phyloP scores from a whole-genome alignment of 1,284 basidiomycete species.

The Phylloporus sp. region DNA sequence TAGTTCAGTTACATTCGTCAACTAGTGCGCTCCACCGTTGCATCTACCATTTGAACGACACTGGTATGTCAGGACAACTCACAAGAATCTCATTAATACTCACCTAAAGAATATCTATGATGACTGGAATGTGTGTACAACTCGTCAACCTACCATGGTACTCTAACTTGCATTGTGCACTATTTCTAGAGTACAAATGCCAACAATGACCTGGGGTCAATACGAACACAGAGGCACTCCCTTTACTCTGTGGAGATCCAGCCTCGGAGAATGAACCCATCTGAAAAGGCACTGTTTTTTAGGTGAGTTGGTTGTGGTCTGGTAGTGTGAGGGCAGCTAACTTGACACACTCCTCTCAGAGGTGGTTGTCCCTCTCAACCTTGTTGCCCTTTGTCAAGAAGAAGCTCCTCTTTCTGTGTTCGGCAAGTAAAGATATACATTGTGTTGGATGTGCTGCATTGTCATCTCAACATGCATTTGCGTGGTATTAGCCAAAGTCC shows the following conservation, averaged over 20 bases:
- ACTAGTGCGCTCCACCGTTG: too few relatives aligned
- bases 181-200: conserved; percentile 55
- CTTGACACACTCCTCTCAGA: conserved; percentile 50
- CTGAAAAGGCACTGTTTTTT: conserved; percentile 87
- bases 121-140: conserved; percentile 73
- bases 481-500: conserved; percentile 63
- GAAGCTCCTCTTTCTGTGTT: conserved; percentile 83
- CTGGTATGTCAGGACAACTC: conserved; percentile 58
- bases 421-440: conserved; percentile 81
- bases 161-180: conserved; percentile 16
- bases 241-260: conserved; percentile 83
- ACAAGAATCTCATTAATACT: conserved; percentile 63
- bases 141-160: neutral
- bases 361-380: conserved; percentile 96
- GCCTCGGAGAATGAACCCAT: conserved; percentile 84
- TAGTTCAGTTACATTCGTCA: too few relatives aligned
- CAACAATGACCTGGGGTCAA: conserved; percentile 71
- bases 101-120: conserved; percentile 72
- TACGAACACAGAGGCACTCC: conserved; percentile 72
- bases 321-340: conserved; percentile 20
- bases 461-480: conserved; percentile 25
- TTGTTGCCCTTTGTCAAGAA: conserved; percentile 83
- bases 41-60: too few relatives aligned
- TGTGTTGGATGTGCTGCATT: conserved; percentile 3
- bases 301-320: conserved; percentile 56